Percentiles rank a stretch among this genome's conserved stretches.
phyloP scores from a whole-genome alignment of 768 basidiomycete species.

The Pholiota microspora region DNA sequence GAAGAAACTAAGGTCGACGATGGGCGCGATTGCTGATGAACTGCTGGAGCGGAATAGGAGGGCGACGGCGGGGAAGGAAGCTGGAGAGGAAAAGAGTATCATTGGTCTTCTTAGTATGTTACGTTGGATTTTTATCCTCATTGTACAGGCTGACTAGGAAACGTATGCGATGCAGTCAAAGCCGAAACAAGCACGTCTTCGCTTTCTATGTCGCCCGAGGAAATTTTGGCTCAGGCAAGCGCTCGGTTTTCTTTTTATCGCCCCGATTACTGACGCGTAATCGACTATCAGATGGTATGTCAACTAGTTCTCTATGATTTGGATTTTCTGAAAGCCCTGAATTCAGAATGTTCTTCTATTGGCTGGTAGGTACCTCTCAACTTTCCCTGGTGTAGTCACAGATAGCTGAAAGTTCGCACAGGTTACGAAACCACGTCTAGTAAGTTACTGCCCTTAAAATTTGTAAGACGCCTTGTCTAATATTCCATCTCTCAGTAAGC shows the following conservation, averaged over 20 bases:
- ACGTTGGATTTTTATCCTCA: conserved; percentile 3
- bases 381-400: not conserved
- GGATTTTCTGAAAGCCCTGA: too few relatives aligned
- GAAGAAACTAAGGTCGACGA: conserved; percentile 28
- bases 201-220: conserved; percentile 34
- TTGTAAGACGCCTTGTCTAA: not conserved
- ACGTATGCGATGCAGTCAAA: conserved; percentile 26
- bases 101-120: conserved; percentile 33
- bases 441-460: conserved; percentile 18
- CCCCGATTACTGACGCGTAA: not conserved
- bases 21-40: conserved; percentile 37
- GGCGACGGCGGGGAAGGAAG: conserved; percentile 26
- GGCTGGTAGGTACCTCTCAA: conserved; percentile 26
- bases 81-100: conserved; percentile 36
- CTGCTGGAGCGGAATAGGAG: conserved; percentile 34
- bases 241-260: not conserved
- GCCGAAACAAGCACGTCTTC: conserved; percentile 29
- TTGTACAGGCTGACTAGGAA: not conserved
- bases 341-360: conserved; percentile 33
- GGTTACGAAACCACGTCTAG: conserved; percentile 58
- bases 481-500: conserved; percentile 25
- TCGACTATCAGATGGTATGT: conserved; percentile 15
- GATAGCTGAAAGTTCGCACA: conserved; percentile 7
- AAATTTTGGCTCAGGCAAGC: conserved; percentile 34
- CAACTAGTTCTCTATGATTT: not conserved